Percentiles rank a stretch among this genome's conserved stretches.
phyloP scores from a whole-genome alignment of 2,329 filamentous ascomycete genomes.

The Epichloe coenophiala region DNA sequence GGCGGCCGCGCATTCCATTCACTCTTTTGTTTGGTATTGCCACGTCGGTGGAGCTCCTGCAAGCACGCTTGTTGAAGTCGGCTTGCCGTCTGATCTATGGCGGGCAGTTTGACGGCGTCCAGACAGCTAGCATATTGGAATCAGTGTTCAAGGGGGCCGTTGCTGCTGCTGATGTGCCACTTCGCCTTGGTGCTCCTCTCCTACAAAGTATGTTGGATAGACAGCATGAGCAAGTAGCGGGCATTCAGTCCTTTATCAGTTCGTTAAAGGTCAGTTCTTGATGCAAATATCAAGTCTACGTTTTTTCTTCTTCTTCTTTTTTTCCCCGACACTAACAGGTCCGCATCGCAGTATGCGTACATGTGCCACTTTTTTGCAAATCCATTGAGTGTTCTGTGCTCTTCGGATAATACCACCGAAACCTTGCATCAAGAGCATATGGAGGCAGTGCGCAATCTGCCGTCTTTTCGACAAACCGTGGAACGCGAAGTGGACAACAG shows the following conservation, averaged over 20 bases:
- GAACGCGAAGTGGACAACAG: slow-evolving; percentile 33
- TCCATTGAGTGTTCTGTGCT: slow-evolving; percentile 51
- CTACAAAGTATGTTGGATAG: slow-evolving; percentile 52
- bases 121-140: slow-evolving; percentile 58
- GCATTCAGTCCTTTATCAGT: slow-evolving; percentile 57
- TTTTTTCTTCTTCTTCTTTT: background rate
- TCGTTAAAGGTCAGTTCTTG: slow-evolving; percentile 44
- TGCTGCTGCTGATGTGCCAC: slow-evolving; percentile 37
- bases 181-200: slow-evolving; percentile 52
- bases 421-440: slow-evolving; percentile 45
- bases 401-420: slow-evolving; percentile 12
- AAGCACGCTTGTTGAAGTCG: slow-evolving; percentile 57
- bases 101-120: slow-evolving; percentile 63
- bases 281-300: no score
- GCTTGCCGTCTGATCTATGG: slow-evolving; percentile 56
- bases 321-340: background rate
- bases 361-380: slow-evolving; percentile 82
- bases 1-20: slow-evolving; percentile 65
- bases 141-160: slow-evolving; percentile 55
- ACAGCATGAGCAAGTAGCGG: slow-evolving; percentile 65
- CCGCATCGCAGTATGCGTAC: slow-evolving; percentile 52
- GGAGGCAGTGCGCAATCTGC: slow-evolving; percentile 52
- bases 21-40: slow-evolving; percentile 67
- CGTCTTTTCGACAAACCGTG: slow-evolving; percentile 50
- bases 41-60: slow-evolving; percentile 68